Evolutionary conservation across 1,284 basidiomycete species (phyloP), one percentile per base, ranked within the genome.

Genomic region (Phaffia rhodozyma): DNA sequence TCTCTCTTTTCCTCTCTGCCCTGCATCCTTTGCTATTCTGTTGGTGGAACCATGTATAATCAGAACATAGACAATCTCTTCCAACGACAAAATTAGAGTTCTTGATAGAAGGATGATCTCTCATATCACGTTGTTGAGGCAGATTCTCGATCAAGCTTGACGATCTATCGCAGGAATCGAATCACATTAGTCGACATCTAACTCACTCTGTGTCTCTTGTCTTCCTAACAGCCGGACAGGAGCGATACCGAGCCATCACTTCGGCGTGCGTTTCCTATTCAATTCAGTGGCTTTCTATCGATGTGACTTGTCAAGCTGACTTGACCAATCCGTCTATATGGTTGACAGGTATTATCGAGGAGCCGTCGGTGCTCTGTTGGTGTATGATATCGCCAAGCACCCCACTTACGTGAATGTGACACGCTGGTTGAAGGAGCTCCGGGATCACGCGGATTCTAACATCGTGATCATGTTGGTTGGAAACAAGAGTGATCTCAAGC

Each of bases 401-500:
- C 85, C 85, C 66, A 97, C 94, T 53, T 98, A 93, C 75, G 87
- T 87, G 75, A 97, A 94, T 75, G 92, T 98, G 58, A 88, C 86
- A 62, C 85, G 94, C 75, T 99, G 94, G 94, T 82, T 99, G 79
- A 98, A 98, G 81, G 96, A 98, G 78, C 82, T 98, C 57, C 85
- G 93, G 66, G 90, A 93, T 75, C 90, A 93, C 71, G 90, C 91
- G 49, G 90, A 93, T 75, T 86, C 87, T 65, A 92, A 89, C 80
- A 91, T 92, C 69, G 89, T 90, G 63, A 93, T 93, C 75, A 92
- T 92, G 89, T 83, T 94, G 58, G 91, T 93, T 47, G 88, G 87
- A 30, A 91, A 91, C 80, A 98, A 98, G 86, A 91, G 88, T 75
- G 94, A 98, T 84, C 84, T 98, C 81, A 92, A 94, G 79, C 94